Percentiles rank a stretch among this genome's conserved stretches.
Conservation (phyloP, 192 early-diverging fungal genomes). For the Neocallimastix lanati region DNA sequence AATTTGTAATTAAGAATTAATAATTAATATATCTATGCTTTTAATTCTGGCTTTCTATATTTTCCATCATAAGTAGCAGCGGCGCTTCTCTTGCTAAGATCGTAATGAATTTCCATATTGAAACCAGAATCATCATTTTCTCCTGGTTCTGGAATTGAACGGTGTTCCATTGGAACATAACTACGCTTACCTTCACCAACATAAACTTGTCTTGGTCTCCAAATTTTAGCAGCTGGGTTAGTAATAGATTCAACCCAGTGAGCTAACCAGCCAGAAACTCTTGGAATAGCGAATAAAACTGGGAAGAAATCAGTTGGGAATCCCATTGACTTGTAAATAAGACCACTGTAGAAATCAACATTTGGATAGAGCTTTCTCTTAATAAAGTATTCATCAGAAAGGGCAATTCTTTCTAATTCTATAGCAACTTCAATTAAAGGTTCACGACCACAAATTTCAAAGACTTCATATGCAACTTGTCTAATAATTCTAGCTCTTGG, state of each 20-base stretch:
- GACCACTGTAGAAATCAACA: slow-evolving; percentile 28
- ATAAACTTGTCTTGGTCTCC: slow-evolving; percentile 45
- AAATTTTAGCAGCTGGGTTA: slow-evolving; percentile 32
- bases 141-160: not conserved
- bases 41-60: not conserved
- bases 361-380: slow-evolving; percentile 45
- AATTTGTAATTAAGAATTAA: not conserved
- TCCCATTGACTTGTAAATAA: slow-evolving; percentile 49
- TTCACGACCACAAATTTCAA: slow-evolving; percentile 40
- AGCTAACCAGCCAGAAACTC: slow-evolving; percentile 39
- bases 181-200: slow-evolving; percentile 19
- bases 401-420: slow-evolving; percentile 35
- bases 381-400: slow-evolving; percentile 42
- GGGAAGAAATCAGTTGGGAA: slow-evolving; percentile 60
- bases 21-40: not conserved
- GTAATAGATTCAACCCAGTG: slow-evolving; percentile 43
- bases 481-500: slow-evolving; percentile 44
- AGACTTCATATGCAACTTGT: slow-evolving; percentile 39
- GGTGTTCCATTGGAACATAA: slow-evolving; percentile 13
- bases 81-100: not conserved
- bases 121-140: not conserved
- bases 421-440: slow-evolving; percentile 42
- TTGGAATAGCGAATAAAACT: slow-evolving; percentile 23
- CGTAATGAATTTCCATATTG: not conserved
- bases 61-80: not conserved